phyloP scores from a whole-genome alignment of 164 flowering plant species.

The Houttuynia cordata region DNA sequence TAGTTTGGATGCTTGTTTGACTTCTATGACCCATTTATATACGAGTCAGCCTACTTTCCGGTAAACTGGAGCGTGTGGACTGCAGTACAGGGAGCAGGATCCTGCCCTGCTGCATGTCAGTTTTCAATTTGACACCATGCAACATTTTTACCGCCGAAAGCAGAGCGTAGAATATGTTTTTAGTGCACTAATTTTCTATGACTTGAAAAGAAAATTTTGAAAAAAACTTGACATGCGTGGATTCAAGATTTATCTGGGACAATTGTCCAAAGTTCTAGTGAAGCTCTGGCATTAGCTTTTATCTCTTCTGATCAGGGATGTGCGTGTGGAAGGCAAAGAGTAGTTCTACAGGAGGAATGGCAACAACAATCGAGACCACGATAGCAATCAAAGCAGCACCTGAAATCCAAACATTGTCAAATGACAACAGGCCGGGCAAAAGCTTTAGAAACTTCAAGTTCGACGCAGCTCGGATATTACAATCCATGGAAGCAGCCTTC shows the following conservation, averaged over 20 bases:
- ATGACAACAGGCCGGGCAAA: slow-evolving; percentile 20
- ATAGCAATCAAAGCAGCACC: slow-evolving; percentile 20
- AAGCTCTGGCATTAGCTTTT: background rate
- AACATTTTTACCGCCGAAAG: no score
- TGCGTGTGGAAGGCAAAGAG: slow-evolving; percentile 76
- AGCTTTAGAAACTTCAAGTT: slow-evolving; percentile 27
- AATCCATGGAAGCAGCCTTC: slow-evolving; percentile 21
- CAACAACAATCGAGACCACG: slow-evolving; percentile 29
- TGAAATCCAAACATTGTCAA: slow-evolving; percentile 11
- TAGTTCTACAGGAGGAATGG: slow-evolving; percentile 39
- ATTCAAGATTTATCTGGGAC: background rate
- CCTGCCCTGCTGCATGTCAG: no score
- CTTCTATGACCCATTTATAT: no score
- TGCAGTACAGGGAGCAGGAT: no score
- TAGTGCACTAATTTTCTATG: background rate
- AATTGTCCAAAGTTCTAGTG: background rate
- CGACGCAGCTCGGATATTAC: slow-evolving; percentile 18
- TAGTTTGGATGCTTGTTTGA: no score
- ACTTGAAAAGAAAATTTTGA: no score
- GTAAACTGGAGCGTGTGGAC: no score
- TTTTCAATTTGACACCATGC: no score
- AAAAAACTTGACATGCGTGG: background rate
- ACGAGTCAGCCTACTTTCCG: no score
- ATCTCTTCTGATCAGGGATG: slow-evolving; percentile 20
- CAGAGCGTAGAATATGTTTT: no score